Conservation (phyloP, 176 grass and related monocot genomes). For the Puya raimondii region DNA sequence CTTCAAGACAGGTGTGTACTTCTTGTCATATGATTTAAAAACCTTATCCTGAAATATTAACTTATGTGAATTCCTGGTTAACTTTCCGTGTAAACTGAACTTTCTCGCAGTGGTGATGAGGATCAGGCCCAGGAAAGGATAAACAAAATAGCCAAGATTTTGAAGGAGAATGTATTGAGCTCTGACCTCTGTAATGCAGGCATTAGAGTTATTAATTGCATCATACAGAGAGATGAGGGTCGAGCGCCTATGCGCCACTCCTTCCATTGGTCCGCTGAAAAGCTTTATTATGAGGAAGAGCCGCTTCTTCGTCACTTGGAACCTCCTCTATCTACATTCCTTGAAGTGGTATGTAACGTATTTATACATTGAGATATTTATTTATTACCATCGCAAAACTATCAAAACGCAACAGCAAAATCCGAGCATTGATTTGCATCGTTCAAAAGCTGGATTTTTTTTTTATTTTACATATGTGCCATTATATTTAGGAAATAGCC, state of each 20-base stretch:
- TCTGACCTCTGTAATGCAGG: constrained; percentile 63
- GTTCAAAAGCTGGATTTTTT: too few species aligned
- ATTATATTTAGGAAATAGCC: too few species aligned
- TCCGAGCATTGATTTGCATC: too few species aligned
- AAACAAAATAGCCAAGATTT: constrained; percentile 86
- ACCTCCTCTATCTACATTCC: constrained; percentile 87
- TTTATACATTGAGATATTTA: constrained; percentile 3
- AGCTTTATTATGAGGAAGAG: constrained; percentile 85
- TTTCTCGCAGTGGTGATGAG: constrained; percentile 81
- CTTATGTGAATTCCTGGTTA: constrained; percentile 16
- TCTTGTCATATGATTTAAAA: neutral
- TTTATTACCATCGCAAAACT: too few species aligned
- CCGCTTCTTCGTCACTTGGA: constrained; percentile 93
- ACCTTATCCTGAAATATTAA: neutral
- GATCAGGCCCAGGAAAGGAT: constrained; percentile 98
- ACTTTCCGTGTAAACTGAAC: constrained; percentile 1
- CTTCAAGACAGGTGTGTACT: constrained; percentile 85
- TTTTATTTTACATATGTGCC: too few species aligned
- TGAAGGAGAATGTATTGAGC: constrained; percentile 73
- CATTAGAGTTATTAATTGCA: constrained; percentile 76
- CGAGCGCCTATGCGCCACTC: constrained; percentile 93
- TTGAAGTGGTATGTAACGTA: constrained; percentile 69
- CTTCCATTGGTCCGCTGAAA: constrained; percentile 80
- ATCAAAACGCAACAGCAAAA: too few species aligned
- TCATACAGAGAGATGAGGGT: constrained; percentile 98